These are phyloP conservation scores for Fusarium hostae DNA, from an alignment of 2,329 filamentous ascomycete species.

Conservation along the genomic window DNA sequence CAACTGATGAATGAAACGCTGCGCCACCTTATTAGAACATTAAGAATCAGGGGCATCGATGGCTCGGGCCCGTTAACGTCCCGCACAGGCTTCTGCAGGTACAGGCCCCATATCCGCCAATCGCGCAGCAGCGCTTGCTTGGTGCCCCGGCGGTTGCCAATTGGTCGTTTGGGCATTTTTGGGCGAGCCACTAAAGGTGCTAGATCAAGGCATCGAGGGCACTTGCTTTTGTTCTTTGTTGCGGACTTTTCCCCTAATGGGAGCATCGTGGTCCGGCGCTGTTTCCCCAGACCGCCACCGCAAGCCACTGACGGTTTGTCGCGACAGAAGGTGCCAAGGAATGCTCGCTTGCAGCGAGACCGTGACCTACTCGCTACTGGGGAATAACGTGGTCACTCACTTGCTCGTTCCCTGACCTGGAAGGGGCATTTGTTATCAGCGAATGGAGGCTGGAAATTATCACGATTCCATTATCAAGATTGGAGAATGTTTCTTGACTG, in stretches of 20 bases:
- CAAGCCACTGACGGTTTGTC: conserved; percentile 9
- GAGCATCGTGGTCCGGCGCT: neutral
- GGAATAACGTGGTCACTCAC: neutral
- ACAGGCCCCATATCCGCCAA: conserved; percentile 36
- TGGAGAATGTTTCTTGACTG: neutral
- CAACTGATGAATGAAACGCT: conserved; percentile 42
- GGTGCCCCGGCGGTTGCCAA: neutral
- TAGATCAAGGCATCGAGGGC: neutral
- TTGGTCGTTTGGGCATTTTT: conserved; percentile 5
- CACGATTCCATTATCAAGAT: neutral
- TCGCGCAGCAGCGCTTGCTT: conserved; percentile 26
- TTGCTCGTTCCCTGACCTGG: neutral
- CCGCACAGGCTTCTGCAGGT: conserved; percentile 38
- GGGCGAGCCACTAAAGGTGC: conserved; percentile 9
- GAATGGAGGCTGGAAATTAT: neutral
- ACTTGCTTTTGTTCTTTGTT: conserved; percentile 14
- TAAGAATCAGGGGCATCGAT: conserved; percentile 32
- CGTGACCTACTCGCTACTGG: neutral
- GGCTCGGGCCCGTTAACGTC: conserved; percentile 9
- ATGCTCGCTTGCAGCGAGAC: neutral
- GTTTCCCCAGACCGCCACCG: conserved; percentile 30
- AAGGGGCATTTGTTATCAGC: neutral
- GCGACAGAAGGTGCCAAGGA: neutral
- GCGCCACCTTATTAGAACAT: conserved; percentile 41
- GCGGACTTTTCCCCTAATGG: conserved; percentile 3